Evolutionary conservation across 108 stramenopile species (phyloP), one percentile per base, ranked within the genome.

Genomic region (Skeletonema potamos): DNA sequence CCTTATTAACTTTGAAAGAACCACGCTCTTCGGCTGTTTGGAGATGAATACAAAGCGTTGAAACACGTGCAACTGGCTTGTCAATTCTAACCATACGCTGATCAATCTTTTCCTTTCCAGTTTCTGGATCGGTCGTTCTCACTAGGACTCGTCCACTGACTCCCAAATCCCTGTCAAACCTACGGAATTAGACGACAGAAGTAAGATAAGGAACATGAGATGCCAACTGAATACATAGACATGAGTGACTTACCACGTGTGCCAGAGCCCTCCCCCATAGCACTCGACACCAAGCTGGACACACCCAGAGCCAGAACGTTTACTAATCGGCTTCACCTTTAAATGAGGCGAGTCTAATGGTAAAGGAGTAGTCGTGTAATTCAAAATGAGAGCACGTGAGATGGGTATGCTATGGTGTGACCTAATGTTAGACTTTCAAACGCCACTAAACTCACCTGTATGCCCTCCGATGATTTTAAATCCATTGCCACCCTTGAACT

Each of bases 41-140:
- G 60, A 98, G 84, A 80, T 98, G 97, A 73, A 98, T 98, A 70
- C 89, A 90, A 13, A 98, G 82, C 7, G 88, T 96, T 11, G 94
- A 89, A 24, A 97, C 93, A 11, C 97, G 84, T 17, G 92, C 90
- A 33, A 98, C 73, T 12, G 97, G 96, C 57, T 82, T 78, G 20
- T 76, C 55, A 54, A 97, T 76, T 34, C 87, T 83, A 57, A 93
- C 84, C 29, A 93, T 57, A 29, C 54, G 79, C 39, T 87, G 86
- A 48, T 77, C 63, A 33, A 92, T 62, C 27, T 75, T 82, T 5
- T 62, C 65, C 37, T 78, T 76, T 51, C 72, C 72, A 37, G 81
- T 62, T n/a, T 68, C 57, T 9, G 56, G 29, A 44, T 56, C 66
- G 6, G 22, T 68, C 15, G 22, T 72, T 39, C 87, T 84, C 17